phyloP scores from a whole-genome alignment of 345 rosid genomes.

The Citrus maxima region DNA sequence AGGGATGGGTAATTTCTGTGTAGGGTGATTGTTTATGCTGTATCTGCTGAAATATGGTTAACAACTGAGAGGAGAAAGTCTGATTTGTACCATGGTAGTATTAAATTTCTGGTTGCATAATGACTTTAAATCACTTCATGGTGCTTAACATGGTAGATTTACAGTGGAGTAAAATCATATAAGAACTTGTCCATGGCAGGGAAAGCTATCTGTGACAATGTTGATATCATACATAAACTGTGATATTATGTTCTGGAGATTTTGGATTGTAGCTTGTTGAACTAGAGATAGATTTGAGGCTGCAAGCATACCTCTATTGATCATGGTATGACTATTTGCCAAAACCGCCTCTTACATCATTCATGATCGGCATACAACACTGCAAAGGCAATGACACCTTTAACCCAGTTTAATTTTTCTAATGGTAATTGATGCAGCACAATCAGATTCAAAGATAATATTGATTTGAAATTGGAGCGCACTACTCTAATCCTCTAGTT shows the following conservation, averaged over 20 bases:
- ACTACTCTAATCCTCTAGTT: background rate
- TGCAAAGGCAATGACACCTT: background rate
- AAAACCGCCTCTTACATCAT: background rate
- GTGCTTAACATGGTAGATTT: background rate
- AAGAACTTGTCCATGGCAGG: background rate
- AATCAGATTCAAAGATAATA: constrained; percentile 6
- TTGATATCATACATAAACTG: background rate
- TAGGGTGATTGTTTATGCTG: background rate
- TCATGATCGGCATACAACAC: background rate
- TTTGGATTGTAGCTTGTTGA: background rate
- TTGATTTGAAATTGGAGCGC: background rate
- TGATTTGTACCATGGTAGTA: background rate
- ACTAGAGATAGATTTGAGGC: background rate
- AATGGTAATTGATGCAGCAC: background rate
- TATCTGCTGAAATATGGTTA: background rate
- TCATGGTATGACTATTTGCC: background rate
- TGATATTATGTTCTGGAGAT: background rate
- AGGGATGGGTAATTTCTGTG: background rate
- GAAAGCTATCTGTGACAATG: background rate
- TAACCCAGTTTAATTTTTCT: background rate
- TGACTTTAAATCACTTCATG: background rate
- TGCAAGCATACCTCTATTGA: no score
- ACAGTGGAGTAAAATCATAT: background rate
- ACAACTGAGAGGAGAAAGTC: background rate
- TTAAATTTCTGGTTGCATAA: background rate